Evolutionary conservation across 2,329 filamentous ascomycete genomes (phyloP), one percentile per base, ranked within the genome.

Genomic region (Stylonectria norvegica): DNA sequence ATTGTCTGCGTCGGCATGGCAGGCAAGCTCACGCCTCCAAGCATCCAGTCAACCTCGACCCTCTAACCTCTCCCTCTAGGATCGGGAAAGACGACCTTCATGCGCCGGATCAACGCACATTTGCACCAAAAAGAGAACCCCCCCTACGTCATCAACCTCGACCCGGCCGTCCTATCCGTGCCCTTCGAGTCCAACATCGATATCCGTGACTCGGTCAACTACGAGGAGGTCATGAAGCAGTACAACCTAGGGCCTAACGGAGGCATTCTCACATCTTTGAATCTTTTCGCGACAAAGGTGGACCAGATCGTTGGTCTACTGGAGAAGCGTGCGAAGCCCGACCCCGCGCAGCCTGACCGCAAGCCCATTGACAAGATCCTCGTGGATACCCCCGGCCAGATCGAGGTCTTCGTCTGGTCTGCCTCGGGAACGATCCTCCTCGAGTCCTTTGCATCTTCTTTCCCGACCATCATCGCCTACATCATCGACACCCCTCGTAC

Each of bases 171-270:
- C 7, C 79, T 90, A 59, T 88, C 85, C 53, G 86, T 96, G 5
- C 93, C 94, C 3, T 98, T 96, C 61, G 91, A 95, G 54, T 83
- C 86, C 65, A 98, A 98, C 67, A 97, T 98, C 68, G 93, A 98
- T 68, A 98, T 98, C 56, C 89, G 94, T 58, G 93, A 98, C 68
- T 93, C 87, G 18, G 91, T 98, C 64, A 96, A 98, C 76, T 98
- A 98, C 74, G 93, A 95, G 65, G 91, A 98, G 68, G 93, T 98
- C 50, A 98, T 98, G 94, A 94, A 91, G 69, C 90, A 97, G 69
- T 97, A 96, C 67, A 96, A 96, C 61, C 79, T 98, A 1, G 93
- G 93, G 0, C 93, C 93, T 7, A 98, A 98, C 70, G 93, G 93
- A 37, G 94, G 90, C 33, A 98, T 98, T 59, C 71, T 98, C 53